Percentiles rank a stretch among this genome's conserved stretches.
Conservation (phyloP, 495 filamentous ascomycete species). For the Neurospora sp. region DNA sequence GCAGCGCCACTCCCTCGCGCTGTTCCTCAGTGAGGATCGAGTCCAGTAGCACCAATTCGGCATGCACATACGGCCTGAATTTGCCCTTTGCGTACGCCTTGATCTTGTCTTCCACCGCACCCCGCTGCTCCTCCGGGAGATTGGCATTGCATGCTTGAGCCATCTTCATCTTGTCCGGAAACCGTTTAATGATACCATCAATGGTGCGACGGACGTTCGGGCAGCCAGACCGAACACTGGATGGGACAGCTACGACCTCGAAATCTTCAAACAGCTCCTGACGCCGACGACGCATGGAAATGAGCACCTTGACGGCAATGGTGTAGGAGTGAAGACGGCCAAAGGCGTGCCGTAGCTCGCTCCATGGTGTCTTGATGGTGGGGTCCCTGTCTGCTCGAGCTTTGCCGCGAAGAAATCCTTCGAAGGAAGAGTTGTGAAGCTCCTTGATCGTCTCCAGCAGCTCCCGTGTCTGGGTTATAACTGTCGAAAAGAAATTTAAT, state of each 20-base stretch:
- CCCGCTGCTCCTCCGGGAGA: not conserved
- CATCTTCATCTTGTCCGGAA: not conserved
- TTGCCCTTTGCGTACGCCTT: not conserved
- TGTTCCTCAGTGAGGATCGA: too few relatives aligned
- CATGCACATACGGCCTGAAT: constrained; percentile 23
- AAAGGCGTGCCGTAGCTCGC: constrained; percentile 1
- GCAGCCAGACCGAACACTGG: not conserved
- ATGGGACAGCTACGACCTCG: not conserved
- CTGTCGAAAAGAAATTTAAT: not conserved
- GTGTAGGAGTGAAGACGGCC: constrained; percentile 10
- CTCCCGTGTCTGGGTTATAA: not conserved
- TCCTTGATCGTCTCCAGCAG: not conserved
- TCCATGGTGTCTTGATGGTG: constrained; percentile 4
- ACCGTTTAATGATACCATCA: constrained; percentile 6
- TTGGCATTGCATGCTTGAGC: not conserved
- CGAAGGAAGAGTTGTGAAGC: not conserved
- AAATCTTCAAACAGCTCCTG: constrained; percentile 7
- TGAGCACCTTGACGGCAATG: constrained; percentile 2
- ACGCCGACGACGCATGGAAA: not conserved
- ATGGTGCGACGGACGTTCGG: not conserved
- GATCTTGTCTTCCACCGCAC: not conserved
- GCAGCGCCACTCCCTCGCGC: not conserved
- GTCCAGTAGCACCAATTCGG: constrained; percentile 11
- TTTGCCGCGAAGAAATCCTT: not conserved
- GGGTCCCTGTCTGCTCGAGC: not conserved